phyloP scores from a whole-genome alignment of 306 rosid species.

The Quercus berberidifolia region DNA sequence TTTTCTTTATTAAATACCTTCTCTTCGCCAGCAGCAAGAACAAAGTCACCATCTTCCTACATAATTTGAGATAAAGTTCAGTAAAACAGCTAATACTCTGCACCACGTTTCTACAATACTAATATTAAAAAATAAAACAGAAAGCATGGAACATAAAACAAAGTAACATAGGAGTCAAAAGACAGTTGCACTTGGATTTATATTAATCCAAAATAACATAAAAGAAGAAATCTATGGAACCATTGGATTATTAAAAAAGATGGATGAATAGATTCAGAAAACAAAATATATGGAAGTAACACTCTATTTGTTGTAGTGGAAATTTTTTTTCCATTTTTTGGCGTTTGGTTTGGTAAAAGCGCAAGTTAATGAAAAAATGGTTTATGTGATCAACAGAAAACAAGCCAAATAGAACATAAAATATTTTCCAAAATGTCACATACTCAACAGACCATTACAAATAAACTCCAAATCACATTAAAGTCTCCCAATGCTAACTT shows the following conservation, averaged over 20 bases:
- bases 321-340: no score
- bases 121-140: background rate
- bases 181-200: background rate
- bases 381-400: no score
- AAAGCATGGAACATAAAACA: conserved; percentile 4
- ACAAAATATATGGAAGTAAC: background rate
- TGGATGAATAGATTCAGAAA: background rate
- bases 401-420: no score
- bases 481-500: no score
- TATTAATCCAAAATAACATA: background rate
- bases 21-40: conserved; percentile 68
- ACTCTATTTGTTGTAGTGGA: no score
- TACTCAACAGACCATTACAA: no score
- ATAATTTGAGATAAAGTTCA: conserved; percentile 27
- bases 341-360: no score
- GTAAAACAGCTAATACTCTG: conserved; percentile 16
- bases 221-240: background rate
- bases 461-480: no score
- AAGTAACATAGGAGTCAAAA: background rate
- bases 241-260: background rate
- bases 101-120: background rate
- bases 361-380: no score
- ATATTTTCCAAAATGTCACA: no score
- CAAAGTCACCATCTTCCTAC: conserved; percentile 90
- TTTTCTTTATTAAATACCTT: conserved; percentile 44